Evolutionary conservation across 768 basidiomycete species (phyloP).

Genomic region (Auriscalpium vulgare): DNA sequence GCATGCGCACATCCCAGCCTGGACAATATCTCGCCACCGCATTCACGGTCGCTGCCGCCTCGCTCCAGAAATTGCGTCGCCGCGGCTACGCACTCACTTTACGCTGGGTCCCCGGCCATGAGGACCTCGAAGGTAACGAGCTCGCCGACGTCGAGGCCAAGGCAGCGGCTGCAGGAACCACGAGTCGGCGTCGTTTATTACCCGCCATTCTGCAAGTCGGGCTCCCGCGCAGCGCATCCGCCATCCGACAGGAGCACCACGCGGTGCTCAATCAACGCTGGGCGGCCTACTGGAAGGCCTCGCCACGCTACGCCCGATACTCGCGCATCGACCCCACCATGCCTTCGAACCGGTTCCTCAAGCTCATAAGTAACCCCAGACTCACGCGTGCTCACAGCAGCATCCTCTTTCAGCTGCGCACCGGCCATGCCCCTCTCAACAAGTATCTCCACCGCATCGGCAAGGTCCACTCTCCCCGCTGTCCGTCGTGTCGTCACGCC

Average conservation of each 20-base stretch:
- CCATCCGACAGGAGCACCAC: not conserved
- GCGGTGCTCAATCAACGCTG: not conserved
- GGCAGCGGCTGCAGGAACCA: slow-evolving; percentile 7
- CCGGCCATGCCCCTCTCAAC: not conserved
- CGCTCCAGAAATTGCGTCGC: not conserved
- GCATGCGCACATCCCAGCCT: not conserved
- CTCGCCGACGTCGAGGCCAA: slow-evolving; percentile 16
- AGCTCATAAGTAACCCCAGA: not conserved
- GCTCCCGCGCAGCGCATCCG: not conserved
- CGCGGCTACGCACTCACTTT: not conserved
- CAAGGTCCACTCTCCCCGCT: not conserved
- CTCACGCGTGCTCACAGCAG: not conserved
- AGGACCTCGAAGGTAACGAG: slow-evolving; percentile 17
- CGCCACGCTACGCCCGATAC: not conserved
- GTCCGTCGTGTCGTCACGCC: not conserved
- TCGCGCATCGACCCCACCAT: not conserved
- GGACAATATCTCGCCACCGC: slow-evolving; percentile 6
- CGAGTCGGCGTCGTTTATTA: not conserved
- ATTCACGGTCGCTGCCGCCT: not conserved
- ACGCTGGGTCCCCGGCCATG: slow-evolving; percentile 5
- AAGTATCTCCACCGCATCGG: not conserved
- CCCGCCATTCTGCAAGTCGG: not conserved
- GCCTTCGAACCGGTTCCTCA: not conserved
- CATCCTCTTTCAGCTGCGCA: not conserved
- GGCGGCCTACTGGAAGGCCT: not conserved